Evolutionary conservation across 192 early-diverging fungal genomes (phyloP).

Genomic region (Dissophora globulifera): DNA sequence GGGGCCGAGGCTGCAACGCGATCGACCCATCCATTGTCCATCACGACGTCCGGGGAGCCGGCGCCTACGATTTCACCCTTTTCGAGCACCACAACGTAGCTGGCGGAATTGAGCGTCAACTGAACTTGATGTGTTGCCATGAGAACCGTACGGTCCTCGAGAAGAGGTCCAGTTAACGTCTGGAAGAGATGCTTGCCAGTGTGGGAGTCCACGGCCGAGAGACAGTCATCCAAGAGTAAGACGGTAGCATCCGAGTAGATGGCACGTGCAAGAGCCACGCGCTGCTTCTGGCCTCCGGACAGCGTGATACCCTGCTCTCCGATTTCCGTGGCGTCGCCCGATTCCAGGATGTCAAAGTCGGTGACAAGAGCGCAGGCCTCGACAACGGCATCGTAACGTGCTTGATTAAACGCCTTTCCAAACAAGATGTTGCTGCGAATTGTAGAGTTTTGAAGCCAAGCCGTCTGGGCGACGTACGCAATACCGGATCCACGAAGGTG

Average conservation of each 20-base stretch:
- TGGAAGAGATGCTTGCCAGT: slow-evolving; percentile 84
- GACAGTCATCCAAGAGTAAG: slow-evolving; percentile 85
- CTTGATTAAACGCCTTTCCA: slow-evolving; percentile 60
- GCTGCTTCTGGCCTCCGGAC: slow-evolving; percentile 89
- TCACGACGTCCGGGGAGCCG: slow-evolving; percentile 38
- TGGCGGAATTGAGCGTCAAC: slow-evolving; percentile 63
- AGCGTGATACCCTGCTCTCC: slow-evolving; percentile 89
- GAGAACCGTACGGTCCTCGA: slow-evolving; percentile 81
- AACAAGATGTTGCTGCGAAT: slow-evolving; percentile 85
- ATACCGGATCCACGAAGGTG: slow-evolving; percentile 64
- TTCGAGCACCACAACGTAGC: slow-evolving; percentile 64
- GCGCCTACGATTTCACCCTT: slow-evolving; percentile 37
- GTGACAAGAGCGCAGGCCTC: slow-evolving; percentile 64
- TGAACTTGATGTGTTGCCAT: slow-evolving; percentile 88
- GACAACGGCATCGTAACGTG: slow-evolving; percentile 63
- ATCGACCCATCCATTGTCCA: slow-evolving; percentile 56
- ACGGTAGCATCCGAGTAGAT: slow-evolving; percentile 74
- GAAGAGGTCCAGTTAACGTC: slow-evolving; percentile 74
- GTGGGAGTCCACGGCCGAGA: slow-evolving; percentile 90
- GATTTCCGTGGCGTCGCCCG: slow-evolving; percentile 70
- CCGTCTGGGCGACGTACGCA: slow-evolving; percentile 84
- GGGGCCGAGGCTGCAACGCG: slow-evolving; percentile 21
- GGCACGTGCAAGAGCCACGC: slow-evolving; percentile 86
- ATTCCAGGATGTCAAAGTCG: slow-evolving; percentile 64
- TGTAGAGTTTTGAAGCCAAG: slow-evolving; percentile 74